Base-by-base conservation (phyloP, 768 basidiomycete genomes). In the Suillus clintonianus region DNA sequence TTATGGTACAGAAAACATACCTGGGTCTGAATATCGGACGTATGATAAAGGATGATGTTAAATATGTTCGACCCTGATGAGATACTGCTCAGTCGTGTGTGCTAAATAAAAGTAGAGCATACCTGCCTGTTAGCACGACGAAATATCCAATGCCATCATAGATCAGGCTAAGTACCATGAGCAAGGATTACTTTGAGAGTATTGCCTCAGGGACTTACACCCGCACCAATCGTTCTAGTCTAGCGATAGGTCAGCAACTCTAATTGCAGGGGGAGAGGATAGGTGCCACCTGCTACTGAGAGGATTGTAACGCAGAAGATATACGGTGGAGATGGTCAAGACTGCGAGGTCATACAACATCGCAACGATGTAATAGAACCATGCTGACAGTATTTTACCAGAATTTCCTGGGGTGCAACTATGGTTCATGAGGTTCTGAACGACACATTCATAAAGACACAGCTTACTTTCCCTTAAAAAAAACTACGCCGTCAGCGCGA, bases 101-200 rank as follows among this genome's bases (percentile, higher is more conserved):
- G 63, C 39, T 37, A 15, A 47, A 34, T n/a, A 9, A 11, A 17
- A 30, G 32, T 19, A 15, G n/a, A 62, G 27, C 11, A 24, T 47
- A 41, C 71, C n/a, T 65, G 85, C 85, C 78, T 30, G 87, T 86
- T 45, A 90, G 74, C 4, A 78, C 78, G 34, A 87, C 67, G 62
- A 89, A 86, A 70, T 88, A 90, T n/a, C 84, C 82, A 27, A 90
- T 74, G 34, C 89, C 89, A 65, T 91, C 88, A 61, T 85, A 86
- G 5, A 91, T 76, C 85, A 90, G 86, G 75, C 87, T 90, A 65
- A 5, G 41, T 15, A n/a, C 66, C 5, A 32, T 34, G 24, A 48
- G n/a, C 24, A 5, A 11, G 43, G 39, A 76, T 3, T 65, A 42
- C 47, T 36, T 43, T 53, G 45, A 50, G 43, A 55, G 22, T 13